Conservation (phyloP, 345 rosid genomes). For the Arabidopsis thaliana region DNA sequence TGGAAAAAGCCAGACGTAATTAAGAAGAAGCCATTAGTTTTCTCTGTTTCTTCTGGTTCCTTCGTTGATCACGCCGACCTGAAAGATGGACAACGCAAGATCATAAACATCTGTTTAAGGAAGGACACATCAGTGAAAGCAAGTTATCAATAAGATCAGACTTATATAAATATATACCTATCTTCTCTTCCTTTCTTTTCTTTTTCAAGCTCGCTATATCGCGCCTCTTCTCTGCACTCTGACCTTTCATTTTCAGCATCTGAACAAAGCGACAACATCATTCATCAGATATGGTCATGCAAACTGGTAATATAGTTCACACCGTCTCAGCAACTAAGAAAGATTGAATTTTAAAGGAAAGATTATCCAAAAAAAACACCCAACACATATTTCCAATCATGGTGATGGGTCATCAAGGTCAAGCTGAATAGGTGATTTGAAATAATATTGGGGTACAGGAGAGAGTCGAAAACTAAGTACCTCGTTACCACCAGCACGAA, state of each 20-base stretch:
- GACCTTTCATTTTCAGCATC: conserved; percentile 67
- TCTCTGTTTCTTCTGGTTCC: conserved; percentile 62
- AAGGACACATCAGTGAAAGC: not conserved
- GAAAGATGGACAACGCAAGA: conserved; percentile 35
- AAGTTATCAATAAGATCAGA: not conserved
- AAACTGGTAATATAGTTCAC: not conserved
- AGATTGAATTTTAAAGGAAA: not conserved
- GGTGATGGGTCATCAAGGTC: conserved; percentile 17
- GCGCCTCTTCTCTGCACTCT: conserved; percentile 60
- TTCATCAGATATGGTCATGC: not conserved
- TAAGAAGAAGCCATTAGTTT: conserved; percentile 46
- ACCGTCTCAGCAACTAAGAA: not conserved
- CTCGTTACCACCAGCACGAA: conserved; percentile 72
- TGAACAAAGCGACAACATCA: conserved; percentile 36
- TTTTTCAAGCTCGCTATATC: conserved; percentile 55
- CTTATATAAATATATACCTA: conserved; percentile 49
- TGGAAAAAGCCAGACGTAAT: not conserved
- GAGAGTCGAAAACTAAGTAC: conserved; percentile 43
- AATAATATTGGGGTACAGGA: not conserved
- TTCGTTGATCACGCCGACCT: conserved; percentile 81
- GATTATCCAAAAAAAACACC: not conserved
- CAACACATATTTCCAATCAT: not conserved
- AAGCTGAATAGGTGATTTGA: conserved; percentile 5
- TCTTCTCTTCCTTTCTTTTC: conserved; percentile 83
- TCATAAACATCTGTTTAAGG: conserved; percentile 16